Conservation (phyloP, 805 yeast species). For the Schizosaccharomyces osmophilus region DNA sequence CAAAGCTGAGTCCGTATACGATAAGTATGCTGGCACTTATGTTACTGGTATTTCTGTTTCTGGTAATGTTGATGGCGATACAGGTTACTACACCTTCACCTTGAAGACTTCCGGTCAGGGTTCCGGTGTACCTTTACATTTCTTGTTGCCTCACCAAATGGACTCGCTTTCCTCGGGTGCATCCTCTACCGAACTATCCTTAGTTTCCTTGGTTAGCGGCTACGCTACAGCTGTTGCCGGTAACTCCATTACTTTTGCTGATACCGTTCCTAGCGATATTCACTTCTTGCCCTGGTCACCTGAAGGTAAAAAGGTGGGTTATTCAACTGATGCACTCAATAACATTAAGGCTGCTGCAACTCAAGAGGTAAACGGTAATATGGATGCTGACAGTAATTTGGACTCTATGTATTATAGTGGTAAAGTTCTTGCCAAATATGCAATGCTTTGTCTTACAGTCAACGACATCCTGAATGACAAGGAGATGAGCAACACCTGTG, state of each 20-base stretch:
- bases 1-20: slow-evolving; percentile 19
- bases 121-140: slow-evolving; percentile 23
- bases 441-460: slow-evolving; percentile 54
- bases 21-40: slow-evolving; percentile 38
- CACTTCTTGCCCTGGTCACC: slow-evolving; percentile 32
- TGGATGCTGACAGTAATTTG: slow-evolving; percentile 31
- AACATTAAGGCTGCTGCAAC: slow-evolving; percentile 25
- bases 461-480: slow-evolving; percentile 38
- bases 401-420: slow-evolving; percentile 86
- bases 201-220: slow-evolving; percentile 28
- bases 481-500: slow-evolving; percentile 24
- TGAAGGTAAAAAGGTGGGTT: slow-evolving; percentile 17
- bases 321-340: slow-evolving; percentile 16
- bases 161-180: slow-evolving; percentile 17
- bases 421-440: slow-evolving; percentile 69
- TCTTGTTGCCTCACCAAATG: slow-evolving; percentile 47
- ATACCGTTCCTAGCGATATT: slow-evolving; percentile 17
- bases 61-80: slow-evolving; percentile 16
- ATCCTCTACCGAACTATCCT: slow-evolving; percentile 8
- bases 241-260: slow-evolving; percentile 14
- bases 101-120: slow-evolving; percentile 20
- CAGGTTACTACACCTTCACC: slow-evolving; percentile 20
- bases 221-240: slow-evolving; percentile 16
- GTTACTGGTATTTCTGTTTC: slow-evolving; percentile 24
- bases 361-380: slow-evolving; percentile 31